Base-by-base conservation (phyloP, 257 asterid genomes). In the Cynanchum wilfordii region DNA sequence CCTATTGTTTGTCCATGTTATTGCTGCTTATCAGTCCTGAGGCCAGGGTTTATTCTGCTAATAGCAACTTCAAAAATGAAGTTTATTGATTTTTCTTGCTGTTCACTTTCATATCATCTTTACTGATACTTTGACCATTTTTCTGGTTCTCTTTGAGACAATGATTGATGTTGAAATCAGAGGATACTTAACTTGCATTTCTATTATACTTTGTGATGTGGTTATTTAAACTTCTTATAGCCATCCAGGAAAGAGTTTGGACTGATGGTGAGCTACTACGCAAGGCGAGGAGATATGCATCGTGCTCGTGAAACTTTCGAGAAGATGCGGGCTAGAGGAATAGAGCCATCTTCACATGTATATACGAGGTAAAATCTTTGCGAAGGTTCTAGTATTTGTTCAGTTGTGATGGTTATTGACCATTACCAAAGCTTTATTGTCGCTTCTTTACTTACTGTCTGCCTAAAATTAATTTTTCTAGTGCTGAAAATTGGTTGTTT, bases 231-330 rank as follows among this genome's bases (percentile, higher is more conserved):
- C 25, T 63, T 79, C 81, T 84, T 84, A 88, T 86, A 91, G 99
- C 99, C 99, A 73, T 90, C 99, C 79, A 87, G 99, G 81, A 94
- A 86, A 82, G 99, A 94, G 85, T 94, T 87, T 73, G 97, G 97
- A 24, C 81, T 92, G 86, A 82, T 94, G 97, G 94, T 94, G 86
- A 90, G 84, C 80, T 94, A 91, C 81, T 94, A 94, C 75, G 99
- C 87, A 33, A 92, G 95, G 80, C 87, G 98, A 54, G 99, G 99
- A 64, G 99, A 94, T 81, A 85, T 89, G 97, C 96, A 94, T 86
- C 95, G 96, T 71, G 98, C 99, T 68, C 97, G 99, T 64, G 96
- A 92, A 82, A 83, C 82, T 56, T 94, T 94, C 83, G 99, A 94
- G 89, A 89, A 81, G 86, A 94, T 91, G 98, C 87, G 99, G 70